phyloP scores from a whole-genome alignment of 495 filamentous ascomycete genomes.

The Aspergillus nanangensis region DNA sequence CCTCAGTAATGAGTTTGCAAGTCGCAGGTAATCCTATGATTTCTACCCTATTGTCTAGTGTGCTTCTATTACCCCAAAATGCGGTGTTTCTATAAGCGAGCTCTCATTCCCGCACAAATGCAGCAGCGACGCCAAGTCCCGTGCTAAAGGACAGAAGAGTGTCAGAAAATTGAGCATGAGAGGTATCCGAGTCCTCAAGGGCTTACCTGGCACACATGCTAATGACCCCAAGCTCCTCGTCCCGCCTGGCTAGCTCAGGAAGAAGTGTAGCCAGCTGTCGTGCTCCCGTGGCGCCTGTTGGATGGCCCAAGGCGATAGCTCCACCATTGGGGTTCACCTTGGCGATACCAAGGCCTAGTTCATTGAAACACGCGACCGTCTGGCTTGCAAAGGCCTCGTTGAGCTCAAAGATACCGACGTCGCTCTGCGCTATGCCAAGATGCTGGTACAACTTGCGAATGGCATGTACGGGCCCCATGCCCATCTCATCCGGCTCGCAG shows the following conservation, averaged over 20 bases:
- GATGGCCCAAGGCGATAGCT: slow-evolving; percentile 71
- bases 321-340: slow-evolving; percentile 83
- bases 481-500: slow-evolving; percentile 83
- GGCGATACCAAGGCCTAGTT: slow-evolving; percentile 61
- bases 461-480: slow-evolving; percentile 78
- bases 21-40: too few relatives aligned
- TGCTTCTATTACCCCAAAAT: too few relatives aligned
- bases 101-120: slow-evolving; percentile 72
- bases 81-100: too few relatives aligned
- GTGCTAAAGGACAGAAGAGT: slow-evolving; percentile 43
- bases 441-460: slow-evolving; percentile 78
- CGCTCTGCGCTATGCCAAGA: slow-evolving; percentile 61
- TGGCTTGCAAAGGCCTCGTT: slow-evolving; percentile 92
- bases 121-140: slow-evolving; percentile 71
- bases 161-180: too few relatives aligned
- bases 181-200: too few relatives aligned
- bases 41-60: too few relatives aligned
- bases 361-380: slow-evolving; percentile 75
- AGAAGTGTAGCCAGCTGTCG: slow-evolving; percentile 70
- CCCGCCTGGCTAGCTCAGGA: slow-evolving; percentile 61
- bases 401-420: slow-evolving; percentile 78
- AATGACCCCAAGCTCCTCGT: slow-evolving; percentile 70
- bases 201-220: slow-evolving; percentile 63
- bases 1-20: too few relatives aligned
- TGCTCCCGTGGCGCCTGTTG: slow-evolving; percentile 65